These are phyloP conservation scores for Pseudocercospora fuligena DNA, from an alignment of 2,329 filamentous ascomycete species.

Conservation along the genomic window DNA sequence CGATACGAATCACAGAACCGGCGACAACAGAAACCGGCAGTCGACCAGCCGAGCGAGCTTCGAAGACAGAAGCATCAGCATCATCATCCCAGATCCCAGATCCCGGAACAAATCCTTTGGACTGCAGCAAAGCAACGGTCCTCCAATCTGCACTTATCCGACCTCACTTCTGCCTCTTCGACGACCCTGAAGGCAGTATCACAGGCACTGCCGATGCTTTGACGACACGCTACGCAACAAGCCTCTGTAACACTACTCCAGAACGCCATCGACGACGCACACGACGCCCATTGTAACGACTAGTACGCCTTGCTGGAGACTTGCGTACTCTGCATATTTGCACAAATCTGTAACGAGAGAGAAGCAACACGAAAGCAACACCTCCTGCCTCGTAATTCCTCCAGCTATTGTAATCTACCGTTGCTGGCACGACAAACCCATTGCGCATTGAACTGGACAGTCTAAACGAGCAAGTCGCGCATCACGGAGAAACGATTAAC, in stretches of 20 bases:
- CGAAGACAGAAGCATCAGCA: not conserved
- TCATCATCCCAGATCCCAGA: constrained; percentile 9
- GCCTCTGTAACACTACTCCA: not conserved
- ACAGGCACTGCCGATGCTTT: not conserved
- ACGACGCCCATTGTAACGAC: constrained; percentile 7
- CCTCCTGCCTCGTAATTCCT: not conserved
- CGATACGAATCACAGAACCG: not conserved
- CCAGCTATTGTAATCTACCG: not conserved
- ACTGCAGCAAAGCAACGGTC: constrained; percentile 8
- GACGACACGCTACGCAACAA: not conserved
- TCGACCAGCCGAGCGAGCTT: constrained; percentile 3
- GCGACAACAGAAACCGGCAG: not conserved
- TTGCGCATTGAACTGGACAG: not conserved
- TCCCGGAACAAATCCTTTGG: constrained; percentile 9
- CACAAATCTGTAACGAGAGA: not conserved
- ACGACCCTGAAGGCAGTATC: not conserved
- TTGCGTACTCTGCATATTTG: not conserved
- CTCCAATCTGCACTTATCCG: not conserved
- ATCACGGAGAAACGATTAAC: not conserved
- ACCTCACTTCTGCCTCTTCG: not conserved
- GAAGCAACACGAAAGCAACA: not conserved
- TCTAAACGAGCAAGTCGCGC: not conserved
- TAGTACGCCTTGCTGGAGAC: not conserved
- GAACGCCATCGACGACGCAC: not conserved
- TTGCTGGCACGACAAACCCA: not conserved